phyloP scores from a whole-genome alignment of 1,139 yeast species.

The Fermentozyma sake region DNA sequence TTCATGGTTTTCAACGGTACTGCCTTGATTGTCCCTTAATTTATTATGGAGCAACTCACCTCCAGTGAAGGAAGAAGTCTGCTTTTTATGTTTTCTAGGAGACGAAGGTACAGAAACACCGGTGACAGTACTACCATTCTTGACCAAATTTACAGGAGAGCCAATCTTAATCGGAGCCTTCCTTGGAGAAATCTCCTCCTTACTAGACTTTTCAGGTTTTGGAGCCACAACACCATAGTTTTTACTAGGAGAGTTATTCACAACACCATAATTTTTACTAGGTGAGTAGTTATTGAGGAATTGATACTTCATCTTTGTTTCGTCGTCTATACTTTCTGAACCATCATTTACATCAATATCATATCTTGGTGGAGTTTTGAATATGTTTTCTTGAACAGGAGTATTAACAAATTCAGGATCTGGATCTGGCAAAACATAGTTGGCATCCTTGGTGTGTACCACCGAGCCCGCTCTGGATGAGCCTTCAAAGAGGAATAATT shows the following conservation, averaged over 20 bases:
- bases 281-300: slow-evolving; percentile 8
- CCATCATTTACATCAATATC: slow-evolving; percentile 4
- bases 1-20: slow-evolving; percentile 1
- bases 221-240: neutral
- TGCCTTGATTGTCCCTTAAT: slow-evolving; percentile 21
- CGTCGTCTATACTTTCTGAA: slow-evolving; percentile 11
- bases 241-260: slow-evolving; percentile 1
- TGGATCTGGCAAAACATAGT: slow-evolving; percentile 30
- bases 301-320: slow-evolving; percentile 11
- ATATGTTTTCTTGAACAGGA: slow-evolving; percentile 15
- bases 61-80: slow-evolving; percentile 10
- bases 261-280: slow-evolving; percentile 5
- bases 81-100: slow-evolving; percentile 1
- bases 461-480: slow-evolving; percentile 14
- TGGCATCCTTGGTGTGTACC: slow-evolving; percentile 9
- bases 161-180: slow-evolving; percentile 30
- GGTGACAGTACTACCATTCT: slow-evolving; percentile 26
- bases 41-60: slow-evolving; percentile 22
- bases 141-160: slow-evolving; percentile 35
- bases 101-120: slow-evolving; percentile 13
- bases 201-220: neutral
- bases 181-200: slow-evolving; percentile 2
- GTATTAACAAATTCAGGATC: slow-evolving; percentile 29
- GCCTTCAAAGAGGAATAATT: slow-evolving; percentile 2
- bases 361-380: slow-evolving; percentile 28